Base-by-base conservation (phyloP, 345 rosid species). In the Orychophragmus violaceus region DNA sequence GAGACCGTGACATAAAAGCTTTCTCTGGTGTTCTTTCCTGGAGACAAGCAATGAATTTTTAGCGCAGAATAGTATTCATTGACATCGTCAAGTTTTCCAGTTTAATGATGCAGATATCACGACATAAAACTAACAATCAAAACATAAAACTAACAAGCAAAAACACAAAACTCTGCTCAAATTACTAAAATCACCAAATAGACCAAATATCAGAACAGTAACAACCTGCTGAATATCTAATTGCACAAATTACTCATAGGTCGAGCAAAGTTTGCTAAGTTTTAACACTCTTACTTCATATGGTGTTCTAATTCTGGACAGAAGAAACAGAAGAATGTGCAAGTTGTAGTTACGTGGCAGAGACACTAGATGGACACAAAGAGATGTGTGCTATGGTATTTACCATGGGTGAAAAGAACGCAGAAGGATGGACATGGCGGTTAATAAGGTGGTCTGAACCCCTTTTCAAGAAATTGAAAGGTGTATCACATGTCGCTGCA, bases 351-450 rank as follows among this genome's bases (percentile, higher is more conserved):
- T 41, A 32, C 39, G 13, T 32, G 42, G 46, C 37, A 59, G 48
- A 16, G 17, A 59, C 33, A 58, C 32, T 42, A 10, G 17, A 23
- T 21, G 13, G 28, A 28, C 24, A 25, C 13, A 59, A 19, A 28
- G 56, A 18, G 69, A 67, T 66, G 59, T 24, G 8, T 51, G 56
- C 35, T 59, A 25, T 13, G 29, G 48, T 41, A 21, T 62, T 66
- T 85, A 88, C 98, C 96, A 84, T 81, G 53, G 72, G 59, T 36
- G 81, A 74, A 76, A 81, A 74, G 80, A 71, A 82, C 22, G 74
- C 30, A 50, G 90, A 81, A 68, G 74, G 69, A 67, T 35, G 17
- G 59, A 3, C 64, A 42, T 83, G 85, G 79, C 81, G 78, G 54
- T 74, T 80, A 29, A 68, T 59, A 19, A 84, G 79, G 52, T 81